Evolutionary conservation across 306 rosid species (phyloP).

Genomic region (Dryas drummondii): DNA sequence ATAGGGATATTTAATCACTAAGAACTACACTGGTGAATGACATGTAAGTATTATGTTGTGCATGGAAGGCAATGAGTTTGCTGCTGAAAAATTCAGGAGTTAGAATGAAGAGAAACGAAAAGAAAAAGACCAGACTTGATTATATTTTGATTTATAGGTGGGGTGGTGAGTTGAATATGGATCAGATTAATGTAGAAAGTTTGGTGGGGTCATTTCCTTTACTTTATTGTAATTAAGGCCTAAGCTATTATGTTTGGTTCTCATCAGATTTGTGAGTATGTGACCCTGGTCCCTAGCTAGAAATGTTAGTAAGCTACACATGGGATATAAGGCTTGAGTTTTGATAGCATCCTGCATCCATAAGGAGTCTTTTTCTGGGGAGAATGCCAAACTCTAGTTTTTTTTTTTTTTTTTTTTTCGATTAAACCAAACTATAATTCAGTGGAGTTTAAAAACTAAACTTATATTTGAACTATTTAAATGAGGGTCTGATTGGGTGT

Average conservation of each 20-base stretch:
- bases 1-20: neutral
- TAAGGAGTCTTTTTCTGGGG: too few relatives aligned
- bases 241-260: neutral
- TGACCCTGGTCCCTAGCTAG: neutral
- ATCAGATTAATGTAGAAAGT: neutral
- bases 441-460: too few relatives aligned
- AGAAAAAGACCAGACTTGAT: neutral
- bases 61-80: neutral
- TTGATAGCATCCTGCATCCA: too few relatives aligned
- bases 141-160: neutral
- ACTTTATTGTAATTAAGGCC: neutral
- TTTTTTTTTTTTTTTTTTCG: too few relatives aligned
- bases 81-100: neutral
- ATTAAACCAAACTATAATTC: too few relatives aligned
- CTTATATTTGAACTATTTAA: too few relatives aligned
- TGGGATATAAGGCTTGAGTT: neutral
- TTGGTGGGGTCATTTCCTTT: neutral
- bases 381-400: too few relatives aligned
- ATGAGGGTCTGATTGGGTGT: too few relatives aligned
- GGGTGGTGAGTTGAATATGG: neutral
- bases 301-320: neutral
- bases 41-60: neutral
- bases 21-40: too few relatives aligned
- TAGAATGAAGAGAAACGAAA: neutral
- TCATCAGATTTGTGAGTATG: neutral